A percentile compares a stretch with the other conserved stretches of the same genome.
phyloP scores from a whole-genome alignment of 768 basidiomycete species.

The Coprinopsis strossmayeri region DNA sequence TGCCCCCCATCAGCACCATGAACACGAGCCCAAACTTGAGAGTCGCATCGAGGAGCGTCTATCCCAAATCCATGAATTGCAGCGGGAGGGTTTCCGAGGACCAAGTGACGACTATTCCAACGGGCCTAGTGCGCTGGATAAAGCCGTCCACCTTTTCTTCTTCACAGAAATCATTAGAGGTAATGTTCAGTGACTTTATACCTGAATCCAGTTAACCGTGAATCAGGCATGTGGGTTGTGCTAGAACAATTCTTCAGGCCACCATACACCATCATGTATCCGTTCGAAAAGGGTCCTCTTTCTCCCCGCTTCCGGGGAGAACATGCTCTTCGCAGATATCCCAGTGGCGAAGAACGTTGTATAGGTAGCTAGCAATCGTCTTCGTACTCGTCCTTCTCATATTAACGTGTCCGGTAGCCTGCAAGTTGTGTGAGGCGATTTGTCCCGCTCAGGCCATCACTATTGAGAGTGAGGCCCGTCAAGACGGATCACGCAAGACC shows the following conservation, averaged over 20 bases:
- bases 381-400: slow-evolving; percentile 5
- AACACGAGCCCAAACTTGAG: slow-evolving; percentile 49
- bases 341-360: slow-evolving; percentile 96
- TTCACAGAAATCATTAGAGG: slow-evolving; percentile 98
- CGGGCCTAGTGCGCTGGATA: slow-evolving; percentile 90
- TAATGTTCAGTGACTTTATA: slow-evolving; percentile 22
- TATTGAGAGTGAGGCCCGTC: slow-evolving; percentile 94
- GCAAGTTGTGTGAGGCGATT: slow-evolving; percentile 98
- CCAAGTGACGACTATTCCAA: slow-evolving; percentile 48
- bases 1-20: slow-evolving; percentile 25
- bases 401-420: slow-evolving; percentile 47
- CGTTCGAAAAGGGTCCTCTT: slow-evolving; percentile 96
- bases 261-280: slow-evolving; percentile 98
- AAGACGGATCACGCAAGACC: slow-evolving; percentile 93
- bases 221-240: slow-evolving; percentile 95
- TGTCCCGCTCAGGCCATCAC: slow-evolving; percentile 99
- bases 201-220: slow-evolving; percentile 11
- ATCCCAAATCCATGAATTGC: slow-evolving; percentile 4
- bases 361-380: slow-evolving; percentile 61
- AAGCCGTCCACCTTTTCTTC: slow-evolving; percentile 95
- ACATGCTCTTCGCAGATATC: slow-evolving; percentile 93
- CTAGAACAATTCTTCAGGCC: slow-evolving; percentile 87
- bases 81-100: slow-evolving; percentile 10
- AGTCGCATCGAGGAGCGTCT: slow-evolving; percentile 16
- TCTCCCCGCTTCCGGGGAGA: slow-evolving; percentile 98